A percentile compares a stretch with the other conserved stretches of the same genome.
These are phyloP conservation scores for Priceomyces haplophilus DNA, from an alignment of 805 yeast genomes.

Conservation along the genomic window DNA sequence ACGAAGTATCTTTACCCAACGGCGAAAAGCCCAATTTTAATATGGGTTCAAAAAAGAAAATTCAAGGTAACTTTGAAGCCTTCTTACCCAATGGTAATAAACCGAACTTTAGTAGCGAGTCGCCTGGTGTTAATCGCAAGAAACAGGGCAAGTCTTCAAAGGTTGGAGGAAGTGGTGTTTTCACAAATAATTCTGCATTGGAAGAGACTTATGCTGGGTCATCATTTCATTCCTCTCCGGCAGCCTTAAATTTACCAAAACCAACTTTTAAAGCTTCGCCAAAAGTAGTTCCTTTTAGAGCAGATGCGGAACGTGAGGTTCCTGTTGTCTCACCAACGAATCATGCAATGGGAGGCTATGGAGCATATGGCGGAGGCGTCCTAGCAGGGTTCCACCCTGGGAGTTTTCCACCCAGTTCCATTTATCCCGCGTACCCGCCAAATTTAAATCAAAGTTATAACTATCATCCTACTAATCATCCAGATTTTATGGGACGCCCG, in stretches of 20 bases:
- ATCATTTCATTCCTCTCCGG: conserved; percentile 55
- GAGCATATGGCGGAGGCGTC: background rate
- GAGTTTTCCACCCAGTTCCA: background rate
- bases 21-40: conserved; percentile 30
- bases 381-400: background rate
- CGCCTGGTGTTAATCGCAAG: conserved; percentile 7
- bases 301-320: background rate
- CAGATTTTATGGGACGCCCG: background rate
- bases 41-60: conserved; percentile 10
- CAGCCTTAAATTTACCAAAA: conserved; percentile 53
- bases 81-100: conserved; percentile 28
- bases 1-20: conserved; percentile 22
- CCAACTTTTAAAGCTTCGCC: conserved; percentile 45
- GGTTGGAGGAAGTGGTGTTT: background rate
- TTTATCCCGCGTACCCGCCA: conserved; percentile 1
- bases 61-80: conserved; percentile 9
- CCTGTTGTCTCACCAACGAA: background rate
- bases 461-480: conserved; percentile 1
- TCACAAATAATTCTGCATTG: conserved; percentile 3
- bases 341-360: background rate
- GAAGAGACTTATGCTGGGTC: conserved; percentile 52
- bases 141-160: conserved; percentile 13
- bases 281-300: conserved; percentile 9
- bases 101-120: conserved; percentile 17
- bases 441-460: background rate